Percentiles rank a stretch among this genome's conserved stretches.
Conservation (phyloP, 306 rosid genomes). For the Quercus suber region DNA sequence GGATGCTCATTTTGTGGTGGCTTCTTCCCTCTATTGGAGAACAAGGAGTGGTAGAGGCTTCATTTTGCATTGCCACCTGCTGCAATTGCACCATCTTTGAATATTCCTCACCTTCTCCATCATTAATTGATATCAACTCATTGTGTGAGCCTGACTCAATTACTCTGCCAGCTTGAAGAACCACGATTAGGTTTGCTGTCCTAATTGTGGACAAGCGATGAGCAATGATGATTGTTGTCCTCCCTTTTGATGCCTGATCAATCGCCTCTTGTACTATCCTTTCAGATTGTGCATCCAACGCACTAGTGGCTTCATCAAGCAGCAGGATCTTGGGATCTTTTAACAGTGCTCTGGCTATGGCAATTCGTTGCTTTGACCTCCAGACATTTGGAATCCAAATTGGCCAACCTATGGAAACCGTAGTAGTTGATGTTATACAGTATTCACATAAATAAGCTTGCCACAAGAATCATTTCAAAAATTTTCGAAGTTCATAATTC, state of each 20-base stretch:
- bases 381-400: constrained; percentile 77
- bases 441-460: constrained; percentile 10
- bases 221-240: constrained; percentile 76
- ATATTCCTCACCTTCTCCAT: constrained; percentile 63
- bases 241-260: constrained; percentile 84
- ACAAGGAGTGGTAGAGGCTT: constrained; percentile 33
- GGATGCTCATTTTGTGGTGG: constrained; percentile 46
- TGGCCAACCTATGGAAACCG: constrained; percentile 66
- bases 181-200: constrained; percentile 55
- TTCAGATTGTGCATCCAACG: constrained; percentile 79
- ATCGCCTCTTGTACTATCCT: constrained; percentile 78
- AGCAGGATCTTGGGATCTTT: constrained; percentile 79
- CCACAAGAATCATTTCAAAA: not conserved
- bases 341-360: constrained; percentile 81
- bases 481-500: not conserved
- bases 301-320: constrained; percentile 93
- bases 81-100: constrained; percentile 78
- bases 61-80: constrained; percentile 43
- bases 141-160: constrained; percentile 66
- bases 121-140: constrained; percentile 55
- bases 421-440: constrained; percentile 15
- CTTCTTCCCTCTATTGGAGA: constrained; percentile 40
- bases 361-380: constrained; percentile 92
- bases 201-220: constrained; percentile 72
- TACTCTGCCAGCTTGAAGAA: constrained; percentile 67